Evolutionary conservation across 2,329 filamentous ascomycete genomes (phyloP), one percentile per base, ranked within the genome.

Genomic region (Cladosporium velox): DNA sequence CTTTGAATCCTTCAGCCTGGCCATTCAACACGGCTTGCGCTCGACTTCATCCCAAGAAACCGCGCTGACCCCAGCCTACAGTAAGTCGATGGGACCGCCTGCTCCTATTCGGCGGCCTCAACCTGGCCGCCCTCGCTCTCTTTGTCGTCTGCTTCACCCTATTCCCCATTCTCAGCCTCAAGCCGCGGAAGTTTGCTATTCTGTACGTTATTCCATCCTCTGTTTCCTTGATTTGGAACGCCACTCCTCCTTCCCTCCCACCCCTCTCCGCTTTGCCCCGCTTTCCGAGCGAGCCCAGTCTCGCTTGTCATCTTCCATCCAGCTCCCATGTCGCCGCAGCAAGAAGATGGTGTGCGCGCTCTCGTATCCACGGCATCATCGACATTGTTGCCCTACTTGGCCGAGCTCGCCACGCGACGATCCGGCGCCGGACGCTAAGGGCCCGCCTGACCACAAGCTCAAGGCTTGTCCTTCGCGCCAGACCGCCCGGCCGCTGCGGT

Each of bases 51-150:
- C 28, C 51, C 49, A 59, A 65, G 41, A 59, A 47, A 65, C 35
- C 55, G 55, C 69, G 71, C 74, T 77, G 70, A 77, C 71, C 63
- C 54, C 62, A 68, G 67, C 70, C 74, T 74, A 76, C 80, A 98
- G 95, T 99, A 83, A 97, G 92, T 82, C 88, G 94, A 82, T 98
- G 94, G 95, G 95, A 99, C 81, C 91, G 94, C 66, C 83, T 98
- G 76, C 85, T 99, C 78, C 87, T 98, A 74, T 99, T 99, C 80
- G 90, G 87, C 70, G 92, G 90, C 76, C 96, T 94, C 83, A 96
- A 97, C 80, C 80, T 97, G 73, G 93, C 90, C 68, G 93, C 95
- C 70, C 84, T 92, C 70, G 92, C 91, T 72, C 94, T 96, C 83
- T 98, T 99, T 83, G 88, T 96, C 77, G 88, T 96, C 74, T 93